phyloP scores from a whole-genome alignment of 2,329 filamentous ascomycete genomes.

The Thielaviopsis ethacetica region DNA sequence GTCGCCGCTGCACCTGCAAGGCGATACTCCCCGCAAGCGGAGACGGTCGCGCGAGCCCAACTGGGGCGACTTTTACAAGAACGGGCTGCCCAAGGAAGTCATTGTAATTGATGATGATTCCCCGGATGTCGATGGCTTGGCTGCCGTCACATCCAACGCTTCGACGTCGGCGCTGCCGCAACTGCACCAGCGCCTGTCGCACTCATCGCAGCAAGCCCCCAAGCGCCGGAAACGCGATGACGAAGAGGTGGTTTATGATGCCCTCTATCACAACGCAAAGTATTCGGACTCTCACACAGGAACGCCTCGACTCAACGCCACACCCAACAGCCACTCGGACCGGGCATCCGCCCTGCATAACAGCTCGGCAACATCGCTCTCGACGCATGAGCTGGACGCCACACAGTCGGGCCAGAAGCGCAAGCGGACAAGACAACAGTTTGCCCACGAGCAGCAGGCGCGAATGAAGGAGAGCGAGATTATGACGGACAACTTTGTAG shows the following conservation, averaged over 20 bases:
- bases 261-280: slow-evolving; percentile 55
- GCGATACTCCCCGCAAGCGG: slow-evolving; percentile 25
- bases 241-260: slow-evolving; percentile 37
- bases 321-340: slow-evolving; percentile 57
- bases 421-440: slow-evolving; percentile 61
- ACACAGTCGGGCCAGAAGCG: slow-evolving; percentile 66
- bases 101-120: slow-evolving; percentile 71
- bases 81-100: slow-evolving; percentile 68
- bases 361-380: slow-evolving; percentile 72
- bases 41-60: slow-evolving; percentile 50
- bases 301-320: slow-evolving; percentile 51
- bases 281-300: slow-evolving; percentile 55
- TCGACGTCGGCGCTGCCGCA: slow-evolving; percentile 12
- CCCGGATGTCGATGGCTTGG: slow-evolving; percentile 34
- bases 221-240: slow-evolving; percentile 61
- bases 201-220: slow-evolving; percentile 31
- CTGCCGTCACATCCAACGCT: slow-evolving; percentile 15
- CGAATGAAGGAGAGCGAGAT: slow-evolving; percentile 60
- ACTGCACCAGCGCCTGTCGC: slow-evolving; percentile 14
- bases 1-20: slow-evolving; percentile 5
- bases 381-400: slow-evolving; percentile 48
- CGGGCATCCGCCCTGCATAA: slow-evolving; percentile 66
- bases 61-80: slow-evolving; percentile 69
- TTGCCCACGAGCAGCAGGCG: slow-evolving; percentile 52
- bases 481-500: slow-evolving; percentile 53